A percentile compares a stretch with the other conserved stretches of the same genome.
Conservation (phyloP, 2,329 filamentous ascomycete genomes). For the Exophiala oligosperma region DNA sequence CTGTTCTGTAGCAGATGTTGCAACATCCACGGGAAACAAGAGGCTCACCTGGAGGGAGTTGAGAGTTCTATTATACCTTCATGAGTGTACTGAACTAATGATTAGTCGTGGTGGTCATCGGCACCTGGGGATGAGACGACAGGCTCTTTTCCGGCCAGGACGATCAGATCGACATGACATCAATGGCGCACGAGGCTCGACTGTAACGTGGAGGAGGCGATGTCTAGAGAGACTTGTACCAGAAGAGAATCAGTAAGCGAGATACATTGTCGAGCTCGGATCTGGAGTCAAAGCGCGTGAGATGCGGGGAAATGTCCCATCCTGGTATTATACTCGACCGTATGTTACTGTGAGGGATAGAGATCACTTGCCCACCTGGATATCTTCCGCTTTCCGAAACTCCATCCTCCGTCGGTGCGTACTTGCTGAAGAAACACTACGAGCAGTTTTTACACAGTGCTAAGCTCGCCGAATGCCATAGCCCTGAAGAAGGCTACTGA, state of each 20-base stretch:
- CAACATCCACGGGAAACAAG: neutral
- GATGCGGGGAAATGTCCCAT: neutral
- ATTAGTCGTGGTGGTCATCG: neutral
- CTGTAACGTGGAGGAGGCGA: conserved; percentile 13
- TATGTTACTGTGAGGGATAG: too few relatives aligned
- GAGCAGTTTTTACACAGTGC: neutral
- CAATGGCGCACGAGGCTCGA: conserved; percentile 4
- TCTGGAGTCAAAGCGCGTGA: neutral
- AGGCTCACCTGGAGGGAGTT: neutral
- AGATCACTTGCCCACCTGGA: too few relatives aligned
- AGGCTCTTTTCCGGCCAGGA: neutral
- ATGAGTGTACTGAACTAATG: neutral
- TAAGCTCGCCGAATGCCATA: neutral
- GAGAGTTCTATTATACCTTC: neutral
- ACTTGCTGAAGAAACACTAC: too few relatives aligned
- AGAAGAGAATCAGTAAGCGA: conserved; percentile 13
- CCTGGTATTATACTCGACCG: too few relatives aligned
- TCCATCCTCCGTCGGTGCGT: neutral
- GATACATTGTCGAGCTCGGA: neutral
- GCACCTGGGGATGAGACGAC: neutral
- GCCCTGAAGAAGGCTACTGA: too few relatives aligned
- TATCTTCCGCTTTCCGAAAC: neutral
- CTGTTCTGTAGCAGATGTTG: neutral
- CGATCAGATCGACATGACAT: conserved; percentile 13
- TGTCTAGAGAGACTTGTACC: neutral